phyloP scores from a whole-genome alignment of 2,329 filamentous ascomycete genomes.

The Mycosphaerella arachidis region DNA sequence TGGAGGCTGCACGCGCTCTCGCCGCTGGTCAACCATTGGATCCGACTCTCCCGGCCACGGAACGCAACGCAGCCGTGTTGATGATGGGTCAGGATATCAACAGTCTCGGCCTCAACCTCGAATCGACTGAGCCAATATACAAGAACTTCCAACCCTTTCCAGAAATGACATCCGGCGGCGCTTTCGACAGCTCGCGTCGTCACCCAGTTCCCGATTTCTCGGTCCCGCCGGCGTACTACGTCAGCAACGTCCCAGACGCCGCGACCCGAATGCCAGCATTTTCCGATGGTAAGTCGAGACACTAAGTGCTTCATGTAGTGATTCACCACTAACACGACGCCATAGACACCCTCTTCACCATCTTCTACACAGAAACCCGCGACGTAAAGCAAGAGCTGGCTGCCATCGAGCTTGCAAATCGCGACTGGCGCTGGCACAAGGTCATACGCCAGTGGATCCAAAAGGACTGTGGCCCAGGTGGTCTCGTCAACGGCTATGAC shows the following conservation, averaged over 20 bases:
- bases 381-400: conserved; percentile 64
- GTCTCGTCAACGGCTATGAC: conserved; percentile 31
- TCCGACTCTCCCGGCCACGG: conserved; percentile 27
- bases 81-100: conserved; percentile 59
- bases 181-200: conserved; percentile 42
- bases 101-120: conserved; percentile 60
- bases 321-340: conserved; percentile 21
- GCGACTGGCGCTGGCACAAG: conserved; percentile 54
- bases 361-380: conserved; percentile 64
- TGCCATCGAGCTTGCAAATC: conserved; percentile 54
- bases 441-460: conserved; percentile 52
- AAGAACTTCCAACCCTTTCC: conserved; percentile 63
- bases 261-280: conserved; percentile 36
- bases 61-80: conserved; percentile 41
- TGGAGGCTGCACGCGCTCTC: conserved; percentile 29
- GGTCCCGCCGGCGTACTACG: conserved; percentile 60
- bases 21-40: conserved; percentile 27
- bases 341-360: conserved; percentile 63
- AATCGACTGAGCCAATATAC: conserved; percentile 50
- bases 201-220: conserved; percentile 61
- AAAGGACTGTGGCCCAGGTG: conserved; percentile 41
- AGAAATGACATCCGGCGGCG: conserved; percentile 32
- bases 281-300: conserved; percentile 30
- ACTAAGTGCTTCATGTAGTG: neutral
- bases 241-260: conserved; percentile 61